Evolutionary conservation across 192 early-diverging fungal genomes (phyloP), one percentile per base, ranked within the genome.

Genomic region (Phycomyces blakesleeanus): DNA sequence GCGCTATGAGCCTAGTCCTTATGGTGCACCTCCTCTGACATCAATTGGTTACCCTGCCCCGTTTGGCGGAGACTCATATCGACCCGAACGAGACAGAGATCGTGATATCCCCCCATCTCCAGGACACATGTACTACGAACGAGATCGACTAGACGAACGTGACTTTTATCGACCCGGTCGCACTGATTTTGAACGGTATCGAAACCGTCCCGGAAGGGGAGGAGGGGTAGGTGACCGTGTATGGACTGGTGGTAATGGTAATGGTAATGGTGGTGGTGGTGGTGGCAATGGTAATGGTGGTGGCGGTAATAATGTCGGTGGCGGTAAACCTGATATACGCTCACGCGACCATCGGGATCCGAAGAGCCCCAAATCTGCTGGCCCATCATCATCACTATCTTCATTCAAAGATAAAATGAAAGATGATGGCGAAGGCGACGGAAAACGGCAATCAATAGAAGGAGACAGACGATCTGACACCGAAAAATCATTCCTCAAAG

Each of bases 1-100:
- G 8, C 15, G 70, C 20, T 72, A 66, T 51, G 70, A 66, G 22
- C 42, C 59, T 38, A 51, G 62, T 16, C 15, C 39, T 24, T 62
- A 61, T 53, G 57, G 59, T 54, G 61, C 44, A 2, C 59, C 59
- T 20, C 60, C 63, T 29, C 57, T 40, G 8, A 52, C 54, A 16
- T 24, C 61, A 1, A 22, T 55, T 26, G 54, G 39, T 24, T 65
- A 58, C 24, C 59, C 58, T n/a, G 42, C 61, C 24, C 55, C 71
- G 8, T 75, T 66, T 67, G 67, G 67, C 1, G 67, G 67, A 9
- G 73, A 75, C 20, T 75, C 73, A n/a, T 75, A 75, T 24, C 67
- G 73, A 10, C 70, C 70, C 34, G 73, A 69, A 21, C 60, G 73
- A 14, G 63, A 67, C 40, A 40, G 71, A 59, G 68, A 70, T 24